Conservation (phyloP, 1,139 yeast species). For the Geotrichum cucujoidarum region DNA sequence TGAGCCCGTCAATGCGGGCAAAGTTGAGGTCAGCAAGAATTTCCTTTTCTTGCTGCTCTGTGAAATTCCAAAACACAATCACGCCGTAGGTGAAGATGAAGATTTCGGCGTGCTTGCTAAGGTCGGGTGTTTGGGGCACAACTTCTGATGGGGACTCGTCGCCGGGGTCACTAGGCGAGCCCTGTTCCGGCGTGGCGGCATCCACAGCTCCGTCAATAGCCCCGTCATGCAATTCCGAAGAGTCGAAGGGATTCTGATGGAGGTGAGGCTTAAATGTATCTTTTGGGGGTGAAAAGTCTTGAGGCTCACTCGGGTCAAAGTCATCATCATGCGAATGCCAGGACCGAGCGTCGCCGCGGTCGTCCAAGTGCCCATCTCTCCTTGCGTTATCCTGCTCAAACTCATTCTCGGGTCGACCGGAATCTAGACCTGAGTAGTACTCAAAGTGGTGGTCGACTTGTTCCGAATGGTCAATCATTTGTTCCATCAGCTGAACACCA, state of each 20-base stretch:
- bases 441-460: constrained; percentile 88
- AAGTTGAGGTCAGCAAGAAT: constrained; percentile 87
- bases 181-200: neutral
- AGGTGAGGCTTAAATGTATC: neutral
- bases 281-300: constrained; percentile 46
- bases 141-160: too few species aligned
- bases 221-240: neutral
- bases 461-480: constrained; percentile 72
- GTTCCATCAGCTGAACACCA: constrained; percentile 59
- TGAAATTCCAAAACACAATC: constrained; percentile 94
- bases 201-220: neutral
- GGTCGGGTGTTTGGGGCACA: constrained; percentile 7
- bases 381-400: constrained; percentile 8
- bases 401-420: constrained; percentile 10
- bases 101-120: constrained; percentile 74
- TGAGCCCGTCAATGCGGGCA: constrained; percentile 40
- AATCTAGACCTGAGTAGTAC: constrained; percentile 70
- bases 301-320: constrained; percentile 68
- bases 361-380: constrained; percentile 37
- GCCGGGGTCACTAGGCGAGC: too few species aligned
- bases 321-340: constrained; percentile 22
- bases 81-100: constrained; percentile 89
- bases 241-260: neutral
- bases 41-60: constrained; percentile 88
- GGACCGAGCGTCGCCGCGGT: constrained; percentile 38